phyloP scores from a whole-genome alignment of 768 basidiomycete genomes.

The Mycena galopus region DNA sequence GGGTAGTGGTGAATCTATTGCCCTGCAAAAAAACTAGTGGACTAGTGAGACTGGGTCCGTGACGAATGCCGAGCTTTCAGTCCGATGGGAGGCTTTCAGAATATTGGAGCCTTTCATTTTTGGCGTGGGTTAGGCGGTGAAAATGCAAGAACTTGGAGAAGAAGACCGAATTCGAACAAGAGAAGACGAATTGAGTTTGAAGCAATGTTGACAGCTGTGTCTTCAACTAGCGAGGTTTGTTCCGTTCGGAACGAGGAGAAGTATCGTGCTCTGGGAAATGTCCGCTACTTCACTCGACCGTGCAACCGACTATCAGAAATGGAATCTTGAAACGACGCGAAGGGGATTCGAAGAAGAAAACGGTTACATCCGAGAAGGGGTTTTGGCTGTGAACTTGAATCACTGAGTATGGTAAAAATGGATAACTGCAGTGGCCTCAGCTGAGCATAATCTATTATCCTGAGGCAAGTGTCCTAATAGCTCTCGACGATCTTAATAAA shows the following conservation, averaged over 20 bases:
- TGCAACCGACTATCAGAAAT: not conserved
- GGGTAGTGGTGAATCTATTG: too few species aligned
- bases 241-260: not conserved
- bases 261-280: not conserved
- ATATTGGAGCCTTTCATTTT: not conserved
- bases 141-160: not conserved
- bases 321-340: not conserved
- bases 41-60: too few species aligned
- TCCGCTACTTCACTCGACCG: not conserved
- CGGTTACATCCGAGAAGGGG: too few species aligned
- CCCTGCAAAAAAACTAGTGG: too few species aligned
- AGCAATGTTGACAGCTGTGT: slow-evolving; percentile 1
- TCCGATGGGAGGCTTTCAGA: not conserved
- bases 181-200: slow-evolving; percentile 12
- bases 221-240: not conserved
- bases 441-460: too few species aligned
- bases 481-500: too few species aligned
- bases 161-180: not conserved
- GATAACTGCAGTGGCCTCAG: too few species aligned
- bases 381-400: too few species aligned
- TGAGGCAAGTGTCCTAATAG: too few species aligned
- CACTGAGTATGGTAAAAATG: too few species aligned
- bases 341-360: not conserved
- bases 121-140: not conserved
- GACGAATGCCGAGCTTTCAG: too few species aligned